Base-by-base conservation (phyloP, 2,329 filamentous ascomycete species). In the Orbilia blumenaviensis region DNA sequence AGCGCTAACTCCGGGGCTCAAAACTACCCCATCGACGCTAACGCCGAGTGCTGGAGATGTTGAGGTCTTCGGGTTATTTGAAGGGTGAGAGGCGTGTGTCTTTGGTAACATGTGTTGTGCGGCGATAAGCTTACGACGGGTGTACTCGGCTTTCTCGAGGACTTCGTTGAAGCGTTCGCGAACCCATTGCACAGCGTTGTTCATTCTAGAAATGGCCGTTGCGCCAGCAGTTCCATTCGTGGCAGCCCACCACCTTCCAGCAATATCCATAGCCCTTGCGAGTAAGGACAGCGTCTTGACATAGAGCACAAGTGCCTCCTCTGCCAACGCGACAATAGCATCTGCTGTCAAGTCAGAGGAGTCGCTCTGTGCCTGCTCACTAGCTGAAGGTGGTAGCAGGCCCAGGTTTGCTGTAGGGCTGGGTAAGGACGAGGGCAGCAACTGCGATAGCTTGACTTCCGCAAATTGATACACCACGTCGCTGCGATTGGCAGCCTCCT, bases 381-480 rank as follows among this genome's bases (percentile, higher is more conserved):
- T 79, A 27, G 80, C 79, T 12, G 79, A 68, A 23, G 79, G 78
- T 6, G 80, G 67, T 71, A 82, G 42, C 73, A 82, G 66, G 38
- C 80, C 77, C 54, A 83, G 68, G 62, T 79, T 79, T 50, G 81
- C 44, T 78, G 84, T 83, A 21, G 82, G 82, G 2, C 92, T 94
- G 0, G 94, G 95, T 23, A 71, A 29, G 0, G 92, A 89, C 48
- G 95, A 85, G 2, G 95, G 95, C 58, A 97, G 89, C n/a, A 99
- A 87, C 83, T 99, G 95, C 83, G 96, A 95, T 84, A 96, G 97
- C 83, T 99, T 99, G 81, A 99, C 94, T 84, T 99, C 94, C 4
- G 95, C 95, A 83, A 99, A 98, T 2, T 94, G 94, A 82, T 94
- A 99, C 1, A 99, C 94, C 50, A 97, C 95, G 82, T 99, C 94